Evolutionary conservation across 805 yeast genomes (phyloP), one percentile per base, ranked within the genome.

Genomic region (Kluyveromyces wickerhamii): DNA sequence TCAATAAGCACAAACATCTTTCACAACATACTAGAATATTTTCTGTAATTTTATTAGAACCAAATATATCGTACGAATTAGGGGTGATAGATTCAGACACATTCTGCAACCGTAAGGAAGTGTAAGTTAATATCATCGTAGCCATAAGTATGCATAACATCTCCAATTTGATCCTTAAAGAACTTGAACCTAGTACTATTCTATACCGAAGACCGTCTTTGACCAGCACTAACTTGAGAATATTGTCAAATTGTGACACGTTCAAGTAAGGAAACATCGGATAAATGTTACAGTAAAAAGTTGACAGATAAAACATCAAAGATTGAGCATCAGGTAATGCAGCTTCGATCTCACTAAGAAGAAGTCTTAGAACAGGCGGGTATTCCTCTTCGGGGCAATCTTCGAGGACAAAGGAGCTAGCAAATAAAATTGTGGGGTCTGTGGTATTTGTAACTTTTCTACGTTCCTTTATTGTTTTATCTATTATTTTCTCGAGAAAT

Each of bases 121-220:
- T 43, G 36, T 44, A 48, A 1, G 61, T 41, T 12, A 54, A 29
- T 34, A 52, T 54, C 17, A 57, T 27, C 2, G 54, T 41, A 2
- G 53, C 44, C 20, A 55, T 28, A n/a, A 57, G 37, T 2, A 51
- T 38, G 22, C 49, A 41, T n/a, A 57, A 28, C 33, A 44, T 51
- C 35, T 52, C 59, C 30, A 57, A 34, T 37, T 53, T 51, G 7
- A 36, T 31, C 29, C 59, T 45, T 16, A 56, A 29, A 26, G 47
- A 38, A 1, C 47, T 34, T 13, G 44, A 42, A 7, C 56, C 59
- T 24, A 57, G 26, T 18, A 43, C 29, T 4, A 56, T 32, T 22
- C 34, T 44, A 23, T 29, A 35, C 3, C 21, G 22, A 9, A 31
- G 6, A 10, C 13, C 19, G 7, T 19, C 16, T n/a, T 15, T 12